Percentiles rank a stretch among this genome's conserved stretches.
These are phyloP conservation scores for Neoarthrinium moseri DNA, from an alignment of 2,329 filamentous ascomycete species.

Conservation along the genomic window DNA sequence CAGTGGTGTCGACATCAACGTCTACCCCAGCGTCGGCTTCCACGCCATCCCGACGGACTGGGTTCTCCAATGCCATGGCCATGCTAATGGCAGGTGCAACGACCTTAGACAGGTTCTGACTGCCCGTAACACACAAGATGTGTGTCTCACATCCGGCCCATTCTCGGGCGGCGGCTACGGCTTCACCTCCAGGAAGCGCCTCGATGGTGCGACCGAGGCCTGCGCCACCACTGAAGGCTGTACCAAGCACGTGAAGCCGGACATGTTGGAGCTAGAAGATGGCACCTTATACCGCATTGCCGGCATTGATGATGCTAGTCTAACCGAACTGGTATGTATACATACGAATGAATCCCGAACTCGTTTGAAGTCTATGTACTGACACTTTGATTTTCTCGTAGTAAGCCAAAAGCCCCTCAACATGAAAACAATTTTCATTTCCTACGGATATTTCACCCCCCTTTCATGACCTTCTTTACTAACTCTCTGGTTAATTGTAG, in stretches of 20 bases:
- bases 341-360: neutral
- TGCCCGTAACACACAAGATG: neutral
- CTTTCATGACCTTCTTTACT: neutral
- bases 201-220: neutral
- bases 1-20: neutral
- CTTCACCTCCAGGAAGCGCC: neutral
- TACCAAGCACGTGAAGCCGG: neutral
- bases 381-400: neutral
- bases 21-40: neutral
- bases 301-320: neutral
- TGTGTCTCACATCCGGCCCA: neutral
- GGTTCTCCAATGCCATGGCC: neutral
- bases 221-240: slow-evolving; percentile 1
- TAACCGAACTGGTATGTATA: neutral
- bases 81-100: slow-evolving; percentile 4
- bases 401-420: neutral
- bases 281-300: neutral
- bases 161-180: slow-evolving; percentile 5
- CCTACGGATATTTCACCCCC: neutral
- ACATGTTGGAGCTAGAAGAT: neutral
- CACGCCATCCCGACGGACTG: slow-evolving; percentile 1
- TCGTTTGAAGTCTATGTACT: neutral
- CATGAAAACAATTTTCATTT: neutral
- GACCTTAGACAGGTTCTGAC: neutral
- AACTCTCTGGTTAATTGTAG: neutral